Conservation (phyloP, 2,329 filamentous ascomycete genomes). For the Penicillium capsulatum region DNA sequence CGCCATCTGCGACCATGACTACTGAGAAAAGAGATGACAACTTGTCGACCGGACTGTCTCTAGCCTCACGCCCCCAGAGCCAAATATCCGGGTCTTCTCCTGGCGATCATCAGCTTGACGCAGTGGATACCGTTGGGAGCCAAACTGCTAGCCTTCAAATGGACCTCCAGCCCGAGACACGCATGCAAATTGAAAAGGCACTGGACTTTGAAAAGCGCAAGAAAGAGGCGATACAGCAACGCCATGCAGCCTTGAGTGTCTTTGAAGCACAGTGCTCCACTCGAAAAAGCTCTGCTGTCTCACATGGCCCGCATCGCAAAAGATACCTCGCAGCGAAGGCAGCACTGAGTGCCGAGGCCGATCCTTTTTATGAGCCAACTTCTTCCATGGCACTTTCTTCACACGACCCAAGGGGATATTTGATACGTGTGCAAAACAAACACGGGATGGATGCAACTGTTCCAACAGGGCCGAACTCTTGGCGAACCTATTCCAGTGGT, state of each 20-base stretch:
- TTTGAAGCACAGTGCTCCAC: background rate
- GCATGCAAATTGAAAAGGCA: slow-evolving; percentile 16
- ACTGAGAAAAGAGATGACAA: too few relatives aligned
- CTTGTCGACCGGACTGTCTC: too few relatives aligned
- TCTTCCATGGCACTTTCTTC: slow-evolving; percentile 5
- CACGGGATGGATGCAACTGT: too few relatives aligned
- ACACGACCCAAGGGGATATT: slow-evolving; percentile 16
- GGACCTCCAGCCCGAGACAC: slow-evolving; percentile 1
- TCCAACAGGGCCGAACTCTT: background rate
- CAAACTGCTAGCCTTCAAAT: too few relatives aligned
- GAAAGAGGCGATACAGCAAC: slow-evolving; percentile 17
- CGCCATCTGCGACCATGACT: too few relatives aligned
- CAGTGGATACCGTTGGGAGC: too few relatives aligned
- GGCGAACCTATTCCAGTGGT: slow-evolving; percentile 6
- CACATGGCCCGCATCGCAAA: slow-evolving; percentile 12
- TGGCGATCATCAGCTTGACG: too few relatives aligned
- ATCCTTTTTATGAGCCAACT: slow-evolving; percentile 1
- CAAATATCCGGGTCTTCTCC: too few relatives aligned
- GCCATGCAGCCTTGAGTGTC: background rate
- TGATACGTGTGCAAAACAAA: too few relatives aligned
- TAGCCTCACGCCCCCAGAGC: too few relatives aligned
- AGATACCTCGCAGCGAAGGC: slow-evolving; percentile 20
- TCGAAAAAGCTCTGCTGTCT: background rate
- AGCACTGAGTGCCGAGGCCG: slow-evolving; percentile 7
- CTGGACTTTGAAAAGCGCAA: slow-evolving; percentile 23